phyloP scores from a whole-genome alignment of 352 stramenopile genomes.

The Pythium dissotocum region DNA sequence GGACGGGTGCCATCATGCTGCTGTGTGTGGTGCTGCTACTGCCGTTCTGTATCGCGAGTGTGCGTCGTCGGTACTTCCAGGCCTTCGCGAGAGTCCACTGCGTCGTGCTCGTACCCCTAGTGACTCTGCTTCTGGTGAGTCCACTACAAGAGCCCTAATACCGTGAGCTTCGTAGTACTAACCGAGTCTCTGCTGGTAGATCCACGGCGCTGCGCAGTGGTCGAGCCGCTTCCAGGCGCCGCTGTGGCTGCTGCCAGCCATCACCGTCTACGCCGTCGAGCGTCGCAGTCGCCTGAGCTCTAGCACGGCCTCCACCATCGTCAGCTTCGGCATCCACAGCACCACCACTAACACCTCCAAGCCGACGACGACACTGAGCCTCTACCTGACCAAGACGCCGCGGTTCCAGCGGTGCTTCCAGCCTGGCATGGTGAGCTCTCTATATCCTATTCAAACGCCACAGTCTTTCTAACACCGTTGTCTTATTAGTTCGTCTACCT shows the following conservation, averaged over 20 bases:
- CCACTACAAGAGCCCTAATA: not conserved
- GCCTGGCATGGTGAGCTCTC: conserved; percentile 35
- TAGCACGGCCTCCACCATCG: conserved; percentile 13
- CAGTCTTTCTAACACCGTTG: not conserved
- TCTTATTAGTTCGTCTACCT: conserved; percentile 57
- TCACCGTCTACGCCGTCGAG: conserved; percentile 37
- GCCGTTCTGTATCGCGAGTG: conserved; percentile 28
- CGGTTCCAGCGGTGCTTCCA: conserved; percentile 29
- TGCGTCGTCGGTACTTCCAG: conserved; percentile 29
- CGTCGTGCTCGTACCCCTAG: conserved; percentile 35
- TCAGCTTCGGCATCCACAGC: conserved; percentile 19
- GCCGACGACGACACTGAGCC: conserved; percentile 18
- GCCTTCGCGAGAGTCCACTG: conserved; percentile 35
- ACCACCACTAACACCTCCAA: not conserved
- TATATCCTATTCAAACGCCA: too few species aligned
- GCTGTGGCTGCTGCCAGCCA: conserved; percentile 35
- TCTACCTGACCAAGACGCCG: conserved; percentile 38
- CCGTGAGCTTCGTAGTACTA: not conserved
- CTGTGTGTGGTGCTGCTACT: conserved; percentile 28
- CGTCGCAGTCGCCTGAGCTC: conserved; percentile 25
- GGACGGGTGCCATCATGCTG: conserved; percentile 44
- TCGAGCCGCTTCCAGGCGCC: conserved; percentile 33
- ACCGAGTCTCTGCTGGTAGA: conserved; percentile 12
- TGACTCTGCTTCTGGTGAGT: conserved; percentile 34
- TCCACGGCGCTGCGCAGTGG: conserved; percentile 44